Conservation (phyloP, 345 rosid genomes). For the Trapa incisa region DNA sequence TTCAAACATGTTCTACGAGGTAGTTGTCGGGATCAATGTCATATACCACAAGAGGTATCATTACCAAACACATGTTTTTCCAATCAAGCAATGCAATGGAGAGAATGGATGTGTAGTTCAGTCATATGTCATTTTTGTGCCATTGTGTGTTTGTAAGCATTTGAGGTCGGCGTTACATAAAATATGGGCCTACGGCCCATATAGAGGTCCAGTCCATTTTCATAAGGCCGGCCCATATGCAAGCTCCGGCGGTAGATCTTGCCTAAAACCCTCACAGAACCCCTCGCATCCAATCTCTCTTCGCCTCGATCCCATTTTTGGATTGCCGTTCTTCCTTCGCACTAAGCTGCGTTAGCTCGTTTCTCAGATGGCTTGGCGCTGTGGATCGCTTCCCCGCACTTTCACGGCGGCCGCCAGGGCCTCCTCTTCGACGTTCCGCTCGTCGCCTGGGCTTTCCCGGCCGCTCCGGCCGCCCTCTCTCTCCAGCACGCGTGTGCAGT, state of each 20-base stretch:
- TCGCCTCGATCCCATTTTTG: not conserved
- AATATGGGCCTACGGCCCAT: not conserved
- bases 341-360: not conserved
- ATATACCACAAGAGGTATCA: too few relatives aligned
- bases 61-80: not conserved
- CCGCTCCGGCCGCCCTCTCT: slow-evolving; percentile 45
- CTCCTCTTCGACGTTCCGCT: slow-evolving; percentile 38
- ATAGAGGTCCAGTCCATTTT: too few relatives aligned
- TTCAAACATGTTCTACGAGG: too few relatives aligned
- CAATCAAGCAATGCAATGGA: not conserved
- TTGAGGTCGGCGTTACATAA: too few relatives aligned
- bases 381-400: slow-evolving; percentile 38
- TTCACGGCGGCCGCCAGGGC: slow-evolving; percentile 37
- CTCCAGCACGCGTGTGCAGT: slow-evolving; percentile 37
- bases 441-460: slow-evolving; percentile 46
- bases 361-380: slow-evolving; percentile 35
- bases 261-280: slow-evolving; percentile 7
- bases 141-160: too few relatives aligned
- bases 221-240: not conserved
- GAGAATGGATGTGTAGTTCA: too few relatives aligned
- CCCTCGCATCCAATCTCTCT: not conserved
- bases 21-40: too few relatives aligned
- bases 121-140: too few relatives aligned
- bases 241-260: too few relatives aligned
- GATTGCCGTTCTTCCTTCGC: not conserved